Evolutionary conservation across 352 stramenopile species (phyloP), one percentile per base, ranked within the genome.

Genomic region (Pythium apleroticum): DNA sequence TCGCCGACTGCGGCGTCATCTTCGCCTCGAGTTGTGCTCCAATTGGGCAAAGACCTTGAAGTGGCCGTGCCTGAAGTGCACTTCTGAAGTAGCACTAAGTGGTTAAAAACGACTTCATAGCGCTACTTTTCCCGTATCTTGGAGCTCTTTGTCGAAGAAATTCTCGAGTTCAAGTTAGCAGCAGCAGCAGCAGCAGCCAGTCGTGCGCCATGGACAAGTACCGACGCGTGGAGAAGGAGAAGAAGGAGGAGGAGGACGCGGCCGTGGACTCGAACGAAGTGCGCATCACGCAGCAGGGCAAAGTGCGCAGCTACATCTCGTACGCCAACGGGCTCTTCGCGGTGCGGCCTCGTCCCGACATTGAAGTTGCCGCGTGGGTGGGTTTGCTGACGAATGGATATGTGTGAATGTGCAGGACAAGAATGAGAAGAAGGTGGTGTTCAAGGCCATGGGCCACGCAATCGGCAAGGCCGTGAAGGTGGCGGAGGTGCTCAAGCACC

Each of bases 191-290:
- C 3, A n/a, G n/a, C n/a, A n/a, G n/a, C n/a, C n/a, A n/a, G n/a
- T n/a, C n/a, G n/a, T n/a, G n/a, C n/a, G n/a, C n/a, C n/a, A 95
- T 93, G 86, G 80, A 95, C 69, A 95, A 95, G 74, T 95, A 95
- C 70, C 80, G 77, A 8, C 84, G 86, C 33, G 78, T 90, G 31
- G 81, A 92, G 57, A 91, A 90, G 61, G 77, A 77, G 19, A 65
- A 67, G 6, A 65, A 78, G 12, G 78, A 92, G 43, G 77, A 86
- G 48, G 64, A 73, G 10, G 54, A 35, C 22, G 24, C 63, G 49
- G 59, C 73, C 1, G 77, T 77, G 20, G 75, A 76, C 52, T 68
- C 80, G n/a, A 91, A 90, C 53, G 85, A 95, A 67, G 81, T 95
- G 66, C 87, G 85, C 50, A 91, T 95, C 72, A 95, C 86, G 43